Percentiles rank a stretch among this genome's conserved stretches.
These are phyloP conservation scores for Aureobasidium vineae DNA, from an alignment of 2,329 filamentous ascomycete species.

Conservation along the genomic window DNA sequence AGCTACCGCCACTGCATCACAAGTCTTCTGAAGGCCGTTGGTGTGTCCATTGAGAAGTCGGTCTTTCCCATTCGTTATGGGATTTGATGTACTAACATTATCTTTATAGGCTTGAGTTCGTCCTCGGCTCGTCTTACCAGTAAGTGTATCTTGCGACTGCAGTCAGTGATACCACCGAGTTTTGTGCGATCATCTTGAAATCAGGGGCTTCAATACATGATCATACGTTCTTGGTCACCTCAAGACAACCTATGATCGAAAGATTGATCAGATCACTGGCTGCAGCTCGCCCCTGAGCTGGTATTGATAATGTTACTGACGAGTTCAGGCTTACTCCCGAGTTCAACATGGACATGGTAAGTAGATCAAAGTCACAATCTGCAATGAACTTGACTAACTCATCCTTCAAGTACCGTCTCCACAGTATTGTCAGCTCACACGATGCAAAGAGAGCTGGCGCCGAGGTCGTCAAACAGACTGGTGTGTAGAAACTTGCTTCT, in stretches of 20 bases:
- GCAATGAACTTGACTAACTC: not conserved
- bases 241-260: too few relatives aligned
- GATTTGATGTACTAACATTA: not conserved
- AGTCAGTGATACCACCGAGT: not conserved
- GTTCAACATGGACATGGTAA: conserved; percentile 77
- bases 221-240: too few relatives aligned
- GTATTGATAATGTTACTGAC: conserved; percentile 16
- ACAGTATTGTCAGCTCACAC: conserved; percentile 68
- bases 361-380: not conserved
- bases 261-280: not conserved
- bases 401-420: conserved; percentile 60
- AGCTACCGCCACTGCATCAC: conserved; percentile 73
- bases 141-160: conserved; percentile 31
- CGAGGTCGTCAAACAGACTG: conserved; percentile 91
- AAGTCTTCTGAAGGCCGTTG: conserved; percentile 70
- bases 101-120: conserved; percentile 65
- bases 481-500: not conserved
- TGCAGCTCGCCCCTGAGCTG: not conserved
- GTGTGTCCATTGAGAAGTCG: conserved; percentile 65
- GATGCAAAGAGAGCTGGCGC: conserved; percentile 83
- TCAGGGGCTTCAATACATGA: too few relatives aligned
- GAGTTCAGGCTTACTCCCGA: conserved; percentile 47
- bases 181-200: not conserved
- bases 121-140: conserved; percentile 64
- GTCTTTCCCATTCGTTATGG: conserved; percentile 33